Evolutionary conservation across 2,329 filamentous ascomycete species (phyloP).

Genomic region (Stenocarpella maydis): DNA sequence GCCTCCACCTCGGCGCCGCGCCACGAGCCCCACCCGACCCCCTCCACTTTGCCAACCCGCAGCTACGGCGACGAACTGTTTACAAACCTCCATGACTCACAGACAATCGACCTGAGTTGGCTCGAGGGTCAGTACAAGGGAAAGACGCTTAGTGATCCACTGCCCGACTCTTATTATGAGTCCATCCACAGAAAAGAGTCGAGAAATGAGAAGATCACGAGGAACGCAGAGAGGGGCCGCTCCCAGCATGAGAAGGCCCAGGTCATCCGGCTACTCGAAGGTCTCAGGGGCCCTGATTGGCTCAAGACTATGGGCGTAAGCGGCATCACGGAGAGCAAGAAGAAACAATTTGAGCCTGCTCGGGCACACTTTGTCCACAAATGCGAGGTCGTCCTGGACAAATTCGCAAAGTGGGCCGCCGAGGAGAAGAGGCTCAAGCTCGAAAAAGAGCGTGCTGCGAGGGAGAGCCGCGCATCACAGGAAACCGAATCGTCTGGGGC

Average conservation of each 20-base stretch:
- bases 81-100: constrained; percentile 62
- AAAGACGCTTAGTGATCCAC: constrained; percentile 58
- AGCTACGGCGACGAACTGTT: constrained; percentile 65
- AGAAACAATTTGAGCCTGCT: constrained; percentile 86
- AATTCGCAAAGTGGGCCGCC: constrained; percentile 87
- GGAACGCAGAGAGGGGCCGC: constrained; percentile 70
- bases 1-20: constrained; percentile 38
- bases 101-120: constrained; percentile 64
- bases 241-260: constrained; percentile 74
- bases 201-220: constrained; percentile 67
- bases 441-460: constrained; percentile 73
- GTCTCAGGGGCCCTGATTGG: constrained; percentile 92
- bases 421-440: constrained; percentile 86
- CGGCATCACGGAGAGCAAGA: constrained; percentile 83
- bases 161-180: constrained; percentile 64
- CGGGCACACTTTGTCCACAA: constrained; percentile 85
- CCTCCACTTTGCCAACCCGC: constrained; percentile 52
- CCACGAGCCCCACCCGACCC: constrained; percentile 36
- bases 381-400: constrained; percentile 82
- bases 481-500: constrained; percentile 35
- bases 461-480: constrained; percentile 47
- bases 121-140: constrained; percentile 56
- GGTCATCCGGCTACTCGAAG: constrained; percentile 74
- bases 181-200: constrained; percentile 66
- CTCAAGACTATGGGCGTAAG: constrained; percentile 89